Conservation (phyloP, 257 asterid genomes). For the Lantana camara region DNA sequence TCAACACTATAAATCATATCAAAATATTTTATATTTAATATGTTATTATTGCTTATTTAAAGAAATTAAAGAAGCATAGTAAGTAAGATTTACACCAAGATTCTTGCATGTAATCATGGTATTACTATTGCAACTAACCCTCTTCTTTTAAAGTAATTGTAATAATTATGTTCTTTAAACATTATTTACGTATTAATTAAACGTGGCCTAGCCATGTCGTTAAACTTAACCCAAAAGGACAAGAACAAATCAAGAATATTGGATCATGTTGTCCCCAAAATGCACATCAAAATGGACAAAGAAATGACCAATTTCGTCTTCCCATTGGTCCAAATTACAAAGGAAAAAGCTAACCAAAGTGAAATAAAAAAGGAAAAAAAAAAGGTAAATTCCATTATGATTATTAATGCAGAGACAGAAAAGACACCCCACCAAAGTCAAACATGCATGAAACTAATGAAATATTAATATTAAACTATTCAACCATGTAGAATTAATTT, state of each 20-base stretch:
- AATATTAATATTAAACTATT: neutral
- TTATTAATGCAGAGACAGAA: slow-evolving; percentile 21
- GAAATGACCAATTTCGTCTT: slow-evolving; percentile 16
- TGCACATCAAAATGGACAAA: slow-evolving; percentile 29
- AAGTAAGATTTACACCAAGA: too few relatives aligned
- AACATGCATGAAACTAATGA: slow-evolving; percentile 25
- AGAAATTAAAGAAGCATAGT: too few relatives aligned
- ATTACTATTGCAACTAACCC: slow-evolving; percentile 4
- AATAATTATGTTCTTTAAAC: slow-evolving; percentile 10
- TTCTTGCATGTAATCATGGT: too few relatives aligned
- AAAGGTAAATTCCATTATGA: slow-evolving; percentile 34
- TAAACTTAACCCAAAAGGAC: slow-evolving; percentile 31
- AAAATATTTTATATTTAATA: too few relatives aligned
- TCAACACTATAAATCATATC: too few relatives aligned
- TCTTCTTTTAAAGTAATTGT: slow-evolving; percentile 5
- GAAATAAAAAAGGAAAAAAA: slow-evolving; percentile 2
- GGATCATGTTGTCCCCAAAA: slow-evolving; percentile 39
- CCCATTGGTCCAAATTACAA: slow-evolving; percentile 27
- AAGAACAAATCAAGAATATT: slow-evolving; percentile 36
- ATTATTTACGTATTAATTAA: neutral
- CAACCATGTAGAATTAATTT: too few relatives aligned
- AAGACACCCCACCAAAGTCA: slow-evolving; percentile 36
- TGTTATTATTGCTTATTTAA: too few relatives aligned
- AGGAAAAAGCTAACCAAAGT: neutral
- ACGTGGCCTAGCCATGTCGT: slow-evolving; percentile 23